Evolutionary conservation across 495 filamentous ascomycete species (phyloP).

Genomic region (Tuber melanosporum): DNA sequence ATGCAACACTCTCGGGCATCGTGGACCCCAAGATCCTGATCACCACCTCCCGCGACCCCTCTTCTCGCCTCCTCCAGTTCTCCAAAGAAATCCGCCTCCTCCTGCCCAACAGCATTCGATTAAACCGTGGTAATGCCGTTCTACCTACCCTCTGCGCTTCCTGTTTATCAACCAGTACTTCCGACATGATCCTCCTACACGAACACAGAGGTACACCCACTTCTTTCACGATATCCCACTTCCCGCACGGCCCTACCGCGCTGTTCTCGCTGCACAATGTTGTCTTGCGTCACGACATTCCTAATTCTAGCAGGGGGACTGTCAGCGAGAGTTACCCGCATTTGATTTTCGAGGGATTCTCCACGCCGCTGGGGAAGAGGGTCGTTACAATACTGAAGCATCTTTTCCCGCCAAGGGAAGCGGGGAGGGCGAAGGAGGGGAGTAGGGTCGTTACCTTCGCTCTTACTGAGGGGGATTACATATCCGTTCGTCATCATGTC

Average conservation of each 20-base stretch:
- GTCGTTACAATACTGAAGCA: slow-evolving; percentile 91
- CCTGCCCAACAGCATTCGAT: slow-evolving; percentile 78
- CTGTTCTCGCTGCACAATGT: slow-evolving; percentile 93
- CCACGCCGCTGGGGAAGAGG: slow-evolving; percentile 68
- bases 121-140: slow-evolving; percentile 87
- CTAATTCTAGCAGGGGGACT: slow-evolving; percentile 76
- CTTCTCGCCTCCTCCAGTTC: slow-evolving; percentile 74
- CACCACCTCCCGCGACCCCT: slow-evolving; percentile 83
- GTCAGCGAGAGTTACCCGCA: slow-evolving; percentile 93
- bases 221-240: slow-evolving; percentile 79
- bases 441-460: slow-evolving; percentile 88
- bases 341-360: slow-evolving; percentile 92
- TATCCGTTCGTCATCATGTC: slow-evolving; percentile 78
- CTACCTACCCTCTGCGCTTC: slow-evolving; percentile 75
- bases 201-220: slow-evolving; percentile 93
- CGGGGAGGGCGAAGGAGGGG: slow-evolving; percentile 62
- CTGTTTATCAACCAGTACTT: slow-evolving; percentile 68
- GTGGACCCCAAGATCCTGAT: slow-evolving; percentile 84
- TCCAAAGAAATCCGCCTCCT: slow-evolving; percentile 93
- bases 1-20: slow-evolving; percentile 73
- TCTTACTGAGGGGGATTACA: slow-evolving; percentile 80
- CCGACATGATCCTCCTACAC: slow-evolving; percentile 81
- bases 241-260: slow-evolving; percentile 88
- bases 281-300: slow-evolving; percentile 86
- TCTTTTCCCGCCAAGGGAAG: slow-evolving; percentile 84